Percentiles rank a stretch among this genome's conserved stretches.
Conservation (phyloP, 2,329 filamentous ascomycete genomes). For the Penicillium sclerotiorum region DNA sequence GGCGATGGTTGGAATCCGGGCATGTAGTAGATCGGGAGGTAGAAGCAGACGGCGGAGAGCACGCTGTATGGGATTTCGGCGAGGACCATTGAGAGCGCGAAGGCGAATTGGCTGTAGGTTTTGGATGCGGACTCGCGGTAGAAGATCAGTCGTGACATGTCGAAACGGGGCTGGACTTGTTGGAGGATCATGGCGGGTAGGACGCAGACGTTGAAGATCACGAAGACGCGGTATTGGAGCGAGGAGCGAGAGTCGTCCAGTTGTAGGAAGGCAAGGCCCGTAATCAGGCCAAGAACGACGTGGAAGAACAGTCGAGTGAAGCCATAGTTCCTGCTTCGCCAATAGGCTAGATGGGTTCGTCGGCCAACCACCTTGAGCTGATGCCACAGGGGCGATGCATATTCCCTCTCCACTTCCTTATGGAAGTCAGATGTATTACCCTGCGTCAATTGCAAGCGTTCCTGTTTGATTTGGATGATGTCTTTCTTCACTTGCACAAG, state of each 20-base stretch:
- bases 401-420: conserved; percentile 67
- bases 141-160: conserved; percentile 76
- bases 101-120: conserved; percentile 81
- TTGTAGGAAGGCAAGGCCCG: conserved; percentile 77
- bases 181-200: conserved; percentile 80
- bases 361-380: conserved; percentile 75
- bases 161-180: conserved; percentile 83
- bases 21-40: conserved; percentile 81
- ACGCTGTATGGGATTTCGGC: conserved; percentile 84
- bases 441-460: too few species aligned
- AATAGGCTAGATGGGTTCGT: conserved; percentile 77
- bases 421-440: too few species aligned
- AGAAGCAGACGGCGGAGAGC: conserved; percentile 78
- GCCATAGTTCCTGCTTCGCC: conserved; percentile 84
- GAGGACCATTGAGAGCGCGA: conserved; percentile 74
- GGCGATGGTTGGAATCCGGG: conserved; percentile 68
- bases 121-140: conserved; percentile 85
- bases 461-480: conserved; percentile 67
- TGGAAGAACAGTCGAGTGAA: conserved; percentile 88
- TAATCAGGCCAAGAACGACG: conserved; percentile 73
- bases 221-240: conserved; percentile 83
- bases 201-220: conserved; percentile 85
- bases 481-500: conserved; percentile 62
- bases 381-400: conserved; percentile 75
- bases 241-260: conserved; percentile 74